Conservation (phyloP, 345 rosid species). For the Ceriops decandra region DNA sequence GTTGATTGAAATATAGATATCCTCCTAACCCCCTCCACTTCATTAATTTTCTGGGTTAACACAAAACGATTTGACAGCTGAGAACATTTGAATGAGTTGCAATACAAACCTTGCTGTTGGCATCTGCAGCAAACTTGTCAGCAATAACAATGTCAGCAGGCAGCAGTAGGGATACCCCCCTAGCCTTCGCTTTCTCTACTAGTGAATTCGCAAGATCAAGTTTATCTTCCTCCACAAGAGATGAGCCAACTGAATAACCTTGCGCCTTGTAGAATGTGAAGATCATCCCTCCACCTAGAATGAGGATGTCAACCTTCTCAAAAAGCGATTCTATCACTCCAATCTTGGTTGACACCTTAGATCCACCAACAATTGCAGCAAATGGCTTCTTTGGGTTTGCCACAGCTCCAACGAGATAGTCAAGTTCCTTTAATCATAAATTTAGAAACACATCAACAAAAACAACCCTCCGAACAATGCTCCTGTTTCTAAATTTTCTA, state of each 20-base stretch:
- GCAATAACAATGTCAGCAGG: constrained; percentile 84
- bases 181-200: constrained; percentile 70
- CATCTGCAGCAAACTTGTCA: constrained; percentile 86
- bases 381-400: constrained; percentile 89
- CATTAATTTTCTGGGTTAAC: no score
- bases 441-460: background rate
- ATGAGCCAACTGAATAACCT: constrained; percentile 73
- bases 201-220: constrained; percentile 73
- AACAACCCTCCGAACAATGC: background rate
- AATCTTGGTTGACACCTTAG: constrained; percentile 89
- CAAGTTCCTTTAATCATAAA: constrained; percentile 57
- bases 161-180: constrained; percentile 71
- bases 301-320: constrained; percentile 58
- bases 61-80: no score
- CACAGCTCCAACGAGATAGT: constrained; percentile 91
- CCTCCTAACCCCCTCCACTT: no score
- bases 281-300: constrained; percentile 95
- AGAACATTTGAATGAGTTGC: background rate
- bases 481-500: background rate
- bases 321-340: constrained; percentile 91
- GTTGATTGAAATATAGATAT: no score
- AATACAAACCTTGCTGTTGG: constrained; percentile 73
- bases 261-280: constrained; percentile 83
- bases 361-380: constrained; percentile 95
- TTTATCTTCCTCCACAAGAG: constrained; percentile 82